Evolutionary conservation across 2,329 filamentous ascomycete species (phyloP).

Genomic region (Neophaeococcomyces mojaviensis): DNA sequence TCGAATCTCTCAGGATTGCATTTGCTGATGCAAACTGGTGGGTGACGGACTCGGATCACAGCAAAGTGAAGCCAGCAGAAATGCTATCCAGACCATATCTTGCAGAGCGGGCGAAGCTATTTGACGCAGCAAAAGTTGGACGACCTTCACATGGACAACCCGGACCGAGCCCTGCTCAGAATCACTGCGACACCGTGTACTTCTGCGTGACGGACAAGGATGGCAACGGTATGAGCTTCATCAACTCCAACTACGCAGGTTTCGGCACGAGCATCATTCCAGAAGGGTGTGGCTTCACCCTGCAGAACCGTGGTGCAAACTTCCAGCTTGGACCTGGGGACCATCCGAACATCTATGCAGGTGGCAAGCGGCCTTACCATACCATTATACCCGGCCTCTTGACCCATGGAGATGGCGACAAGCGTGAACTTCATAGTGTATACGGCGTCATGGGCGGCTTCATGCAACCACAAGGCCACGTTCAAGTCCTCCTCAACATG

Average conservation of each 20-base stretch:
- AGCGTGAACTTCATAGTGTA: slow-evolving; percentile 64
- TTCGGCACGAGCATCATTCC: slow-evolving; percentile 84
- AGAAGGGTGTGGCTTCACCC: slow-evolving; percentile 76
- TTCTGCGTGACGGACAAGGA: slow-evolving; percentile 73
- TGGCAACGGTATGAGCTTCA: slow-evolving; percentile 91
- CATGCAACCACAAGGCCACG: slow-evolving; percentile 96
- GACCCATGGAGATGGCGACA: slow-evolving; percentile 50
- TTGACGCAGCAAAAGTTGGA: slow-evolving; percentile 46
- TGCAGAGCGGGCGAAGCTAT: slow-evolving; percentile 58
- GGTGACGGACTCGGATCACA: slow-evolving; percentile 63
- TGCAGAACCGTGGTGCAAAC: slow-evolving; percentile 85
- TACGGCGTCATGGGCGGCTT: slow-evolving; percentile 98
- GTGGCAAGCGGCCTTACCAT: slow-evolving; percentile 86
- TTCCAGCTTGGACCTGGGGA: slow-evolving; percentile 59
- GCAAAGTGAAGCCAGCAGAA: slow-evolving; percentile 57
- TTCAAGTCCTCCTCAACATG: slow-evolving; percentile 88
- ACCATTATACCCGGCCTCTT: slow-evolving; percentile 93
- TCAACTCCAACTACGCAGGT: slow-evolving; percentile 88
- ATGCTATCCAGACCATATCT: slow-evolving; percentile 71
- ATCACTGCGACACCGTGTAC: slow-evolving; percentile 88
- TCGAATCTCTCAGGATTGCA: slow-evolving; percentile 79
- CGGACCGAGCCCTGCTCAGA: slow-evolving; percentile 62
- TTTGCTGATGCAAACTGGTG: slow-evolving; percentile 90
- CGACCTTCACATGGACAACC: slow-evolving; percentile 57
- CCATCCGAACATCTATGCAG: slow-evolving; percentile 75